These are phyloP conservation scores for Aspergillus sclerotialis DNA, from an alignment of 2,329 filamentous ascomycete genomes.

Conservation along the genomic window DNA sequence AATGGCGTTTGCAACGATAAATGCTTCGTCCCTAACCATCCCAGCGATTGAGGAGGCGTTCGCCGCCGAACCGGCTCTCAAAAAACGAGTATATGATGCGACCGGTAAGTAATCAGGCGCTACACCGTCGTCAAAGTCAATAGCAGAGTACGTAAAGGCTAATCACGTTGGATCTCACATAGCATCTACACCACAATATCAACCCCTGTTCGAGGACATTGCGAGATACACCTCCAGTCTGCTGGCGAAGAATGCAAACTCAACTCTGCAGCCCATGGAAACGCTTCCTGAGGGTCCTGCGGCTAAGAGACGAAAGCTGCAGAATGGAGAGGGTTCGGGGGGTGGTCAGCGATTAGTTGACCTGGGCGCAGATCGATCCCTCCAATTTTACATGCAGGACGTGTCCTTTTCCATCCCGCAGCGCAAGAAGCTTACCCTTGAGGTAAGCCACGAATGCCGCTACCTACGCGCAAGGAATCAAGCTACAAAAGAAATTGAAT, in stretches of 20 bases:
- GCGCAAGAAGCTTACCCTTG: slow-evolving; percentile 57
- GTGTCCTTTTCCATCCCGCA: slow-evolving; percentile 57
- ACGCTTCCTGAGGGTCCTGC: slow-evolving; percentile 25
- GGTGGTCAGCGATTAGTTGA: slow-evolving; percentile 24
- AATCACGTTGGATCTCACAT: slow-evolving; percentile 5
- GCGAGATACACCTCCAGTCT: slow-evolving; percentile 37
- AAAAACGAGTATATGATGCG: slow-evolving; percentile 37
- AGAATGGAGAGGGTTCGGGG: slow-evolving; percentile 27
- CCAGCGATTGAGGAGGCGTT: slow-evolving; percentile 35
- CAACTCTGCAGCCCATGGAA: slow-evolving; percentile 19
- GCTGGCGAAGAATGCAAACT: slow-evolving; percentile 25
- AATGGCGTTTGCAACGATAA: slow-evolving; percentile 35
- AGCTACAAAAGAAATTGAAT: slow-evolving; percentile 46
- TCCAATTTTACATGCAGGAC: slow-evolving; percentile 45
- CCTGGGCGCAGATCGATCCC: slow-evolving; percentile 25
- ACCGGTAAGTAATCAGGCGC: slow-evolving; percentile 28
- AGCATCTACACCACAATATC: slow-evolving; percentile 32
- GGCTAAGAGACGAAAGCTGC: slow-evolving; percentile 45
- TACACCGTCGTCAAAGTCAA: slow-evolving; percentile 4
- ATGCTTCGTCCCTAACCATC: slow-evolving; percentile 17
- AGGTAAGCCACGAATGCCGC: slow-evolving; percentile 41
- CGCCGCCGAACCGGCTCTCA: slow-evolving; percentile 30
- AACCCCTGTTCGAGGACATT: slow-evolving; percentile 43
- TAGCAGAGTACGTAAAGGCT: slow-evolving; percentile 1
- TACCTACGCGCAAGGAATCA: slow-evolving; percentile 46